Evolutionary conservation across 1,139 yeast species (phyloP), one percentile per base, ranked within the genome.

Genomic region (Wickerhamomyces sp.): DNA sequence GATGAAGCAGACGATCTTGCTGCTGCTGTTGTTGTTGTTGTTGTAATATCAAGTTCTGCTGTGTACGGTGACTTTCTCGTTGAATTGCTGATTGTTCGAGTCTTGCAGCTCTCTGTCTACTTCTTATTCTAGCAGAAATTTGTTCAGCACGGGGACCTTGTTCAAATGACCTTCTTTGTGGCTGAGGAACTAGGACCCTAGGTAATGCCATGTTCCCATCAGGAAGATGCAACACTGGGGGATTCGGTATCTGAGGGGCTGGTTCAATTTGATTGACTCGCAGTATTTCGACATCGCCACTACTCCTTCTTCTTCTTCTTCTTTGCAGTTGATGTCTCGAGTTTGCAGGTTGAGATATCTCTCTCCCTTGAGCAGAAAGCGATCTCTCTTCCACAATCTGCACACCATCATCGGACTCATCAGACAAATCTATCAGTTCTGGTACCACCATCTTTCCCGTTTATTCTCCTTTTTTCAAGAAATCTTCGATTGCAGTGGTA

Each of bases 161-260:
- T 18, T 47, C 45, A 37, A 45, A 45, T 7, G 50, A 47, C 27
- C 48, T 35, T 34, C 40, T 14, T 18, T 27, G 18, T 26, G 27
- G 39, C 36, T 34, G 40, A 11, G 15, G n/a, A 14, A 10, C 32
- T n/a, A 10, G n/a, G 8, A 11, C 32, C 4, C 42, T 40, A 10
- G 41, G 45, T 1, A 45, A 23, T 14, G 34, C 30, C 26, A 43
- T 39, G 3, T 32, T 42, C 6, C 51, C 49, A 15, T 33, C 45
- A 2, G 51, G 51, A 10, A 45, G 37, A 32, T 48, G 45, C 7
- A 48, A 32, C 18, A 45, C 34, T 9, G 30, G 31, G 7, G 34
- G 40, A 14, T 18, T 18, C 23, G 4, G 23, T 5, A 27, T 33
- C 10, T 33, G 34, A 33, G 34, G 9, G 3, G 15, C 10, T 33